Percentiles rank a stretch among this genome's conserved stretches.
Evolutionary conservation across 768 basidiomycete species (phyloP).

Genomic region (Kwoniella newhampshirensis): DNA sequence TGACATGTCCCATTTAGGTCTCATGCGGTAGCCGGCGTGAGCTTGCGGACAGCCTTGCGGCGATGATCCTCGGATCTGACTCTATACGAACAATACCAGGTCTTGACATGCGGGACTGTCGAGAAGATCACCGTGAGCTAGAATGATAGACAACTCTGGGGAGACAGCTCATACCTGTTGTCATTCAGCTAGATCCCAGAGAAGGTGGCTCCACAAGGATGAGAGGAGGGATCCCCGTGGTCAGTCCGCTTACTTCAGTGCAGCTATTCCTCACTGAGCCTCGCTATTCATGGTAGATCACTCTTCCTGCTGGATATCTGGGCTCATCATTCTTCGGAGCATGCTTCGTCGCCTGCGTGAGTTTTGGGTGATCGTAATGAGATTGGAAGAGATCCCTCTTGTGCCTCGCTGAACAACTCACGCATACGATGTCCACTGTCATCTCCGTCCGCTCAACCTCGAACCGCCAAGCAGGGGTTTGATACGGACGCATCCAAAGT

Average conservation of each 20-base stretch:
- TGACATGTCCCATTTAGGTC: constrained; percentile 25
- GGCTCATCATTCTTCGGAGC: constrained; percentile 52
- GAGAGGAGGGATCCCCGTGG: constrained; percentile 53
- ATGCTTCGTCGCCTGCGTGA: constrained; percentile 44
- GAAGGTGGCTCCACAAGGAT: constrained; percentile 53
- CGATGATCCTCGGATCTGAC: no score
- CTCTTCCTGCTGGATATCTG: constrained; percentile 52
- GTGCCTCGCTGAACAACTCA: no score
- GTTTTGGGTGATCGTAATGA: no score
- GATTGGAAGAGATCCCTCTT: no score
- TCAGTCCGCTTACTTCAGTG: constrained; percentile 16
- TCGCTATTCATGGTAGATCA: constrained; percentile 30
- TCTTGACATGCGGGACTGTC: constrained; percentile 35
- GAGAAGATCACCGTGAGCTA: constrained; percentile 37
- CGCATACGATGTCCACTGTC: no score
- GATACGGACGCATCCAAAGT: constrained; percentile 53
- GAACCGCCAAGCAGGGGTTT: no score
- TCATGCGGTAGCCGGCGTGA: constrained; percentile 52
- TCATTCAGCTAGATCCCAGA: constrained; percentile 47
- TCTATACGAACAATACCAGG: no score
- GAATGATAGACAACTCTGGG: neutral
- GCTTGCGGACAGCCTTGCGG: no score
- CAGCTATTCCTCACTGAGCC: no score
- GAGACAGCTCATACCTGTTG: constrained; percentile 5
- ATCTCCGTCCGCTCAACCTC: no score